Evolutionary conservation across 2,329 filamentous ascomycete genomes (phyloP).

Genomic region (Parascedosporium putredinis): DNA sequence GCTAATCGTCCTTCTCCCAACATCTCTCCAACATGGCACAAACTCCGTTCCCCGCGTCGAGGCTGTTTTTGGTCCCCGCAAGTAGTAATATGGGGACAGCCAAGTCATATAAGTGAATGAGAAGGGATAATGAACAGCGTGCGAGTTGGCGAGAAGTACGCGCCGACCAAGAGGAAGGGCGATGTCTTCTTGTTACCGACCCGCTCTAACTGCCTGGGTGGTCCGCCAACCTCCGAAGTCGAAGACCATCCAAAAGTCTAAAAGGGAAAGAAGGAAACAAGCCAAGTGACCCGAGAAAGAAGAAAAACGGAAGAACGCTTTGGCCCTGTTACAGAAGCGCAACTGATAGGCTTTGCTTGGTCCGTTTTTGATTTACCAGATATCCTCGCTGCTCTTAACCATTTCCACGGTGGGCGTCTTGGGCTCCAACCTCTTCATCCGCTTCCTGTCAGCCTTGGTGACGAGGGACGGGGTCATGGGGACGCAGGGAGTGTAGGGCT

Average conservation of each 20-base stretch:
- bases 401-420: constrained; percentile 53
- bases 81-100: too few species aligned
- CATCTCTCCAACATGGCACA: neutral
- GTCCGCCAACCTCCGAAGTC: neutral
- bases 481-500: constrained; percentile 65
- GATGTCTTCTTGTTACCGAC: too few species aligned
- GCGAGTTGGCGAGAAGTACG: too few species aligned
- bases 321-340: neutral
- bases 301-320: neutral
- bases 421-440: constrained; percentile 52
- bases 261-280: constrained; percentile 4
- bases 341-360: neutral
- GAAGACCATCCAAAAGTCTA: neutral
- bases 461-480: constrained; percentile 69
- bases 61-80: too few species aligned
- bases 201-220: too few species aligned
- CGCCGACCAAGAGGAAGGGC: too few species aligned
- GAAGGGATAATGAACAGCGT: constrained; percentile 11
- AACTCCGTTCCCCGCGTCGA: neutral
- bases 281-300: neutral
- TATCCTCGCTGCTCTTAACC: constrained; percentile 51
- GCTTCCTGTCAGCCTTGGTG: constrained; percentile 59
- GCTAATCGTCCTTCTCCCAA: too few species aligned
- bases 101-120: neutral
- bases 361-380: constrained; percentile 41